Evolutionary conservation across 441 rosid species (phyloP), one percentile per base, ranked within the genome.

Genomic region (Breynia disticha): DNA sequence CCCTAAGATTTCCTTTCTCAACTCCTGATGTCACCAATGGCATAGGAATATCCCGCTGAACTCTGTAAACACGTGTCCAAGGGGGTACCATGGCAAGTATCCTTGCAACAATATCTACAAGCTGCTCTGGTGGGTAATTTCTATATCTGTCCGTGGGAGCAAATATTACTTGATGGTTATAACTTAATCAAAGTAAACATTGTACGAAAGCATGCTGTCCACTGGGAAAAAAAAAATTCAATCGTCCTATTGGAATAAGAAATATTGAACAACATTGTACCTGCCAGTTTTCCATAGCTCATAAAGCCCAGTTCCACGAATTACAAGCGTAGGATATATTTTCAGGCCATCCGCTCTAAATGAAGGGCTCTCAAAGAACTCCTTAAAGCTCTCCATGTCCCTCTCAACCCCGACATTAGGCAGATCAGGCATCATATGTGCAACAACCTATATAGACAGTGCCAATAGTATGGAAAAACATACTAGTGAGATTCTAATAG

Each of bases 341-440:
- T 89, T 93, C 56, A 93, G 90, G 46, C 97, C 99, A 77, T 93
- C 99, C 16, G 96, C 95, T 73, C 99, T 80, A 73, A 93, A 93
- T 14, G 54, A 83, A 22, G 99, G 97, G 73, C 93, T 86, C 78
- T 89, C 97, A 10, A 93, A 93, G 74, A 93, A 93, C 78, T 93
- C 99, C 62, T 69, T 65, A 64, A 93, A 93, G 68, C 97, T 89
- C 77, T 89, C 99, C 79, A 93, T 58, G 76, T 93, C 99, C 72
- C 96, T 84, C 83, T 93, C 96, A 61, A 89, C 87, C 44, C 97
- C 97, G 71, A 93, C 99, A 76, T 89, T 93, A 16, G 99, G 97
- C 62, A 93, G 99, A 75, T 93, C 97, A 16, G 97, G 97, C 97
- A 89, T 93, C 99, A 93, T 93, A 67, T 93, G 99, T 56, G 99